Evolutionary conservation across 345 rosid species (phyloP), one percentile per base, ranked within the genome.

Genomic region (Euclidium syriacum): DNA sequence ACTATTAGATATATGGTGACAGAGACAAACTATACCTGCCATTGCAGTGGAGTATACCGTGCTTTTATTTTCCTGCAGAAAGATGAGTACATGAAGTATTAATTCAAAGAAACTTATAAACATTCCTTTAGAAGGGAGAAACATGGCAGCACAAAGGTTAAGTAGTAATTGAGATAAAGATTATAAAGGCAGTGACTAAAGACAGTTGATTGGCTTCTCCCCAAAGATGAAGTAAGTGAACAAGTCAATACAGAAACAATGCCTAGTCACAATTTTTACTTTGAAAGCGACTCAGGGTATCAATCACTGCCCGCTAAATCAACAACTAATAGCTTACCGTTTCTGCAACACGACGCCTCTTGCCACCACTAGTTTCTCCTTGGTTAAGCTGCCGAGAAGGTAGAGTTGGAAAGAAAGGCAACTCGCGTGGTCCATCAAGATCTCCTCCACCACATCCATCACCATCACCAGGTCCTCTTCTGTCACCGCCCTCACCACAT

Each of bases 31-130:
- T 44, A 46, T 55, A 82, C 97, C 92, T 66, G 83, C 71, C 88
- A 80, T 75, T 18, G 84, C 91, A 77, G 86, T 67, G 58, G 96
- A 73, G 70, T 84, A 85, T 32, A 84, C 33, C 65, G 81, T 43
- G 14, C 65, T 72, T 53, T 65, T 57, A 56, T 78, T 83, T 71
- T 83, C 81, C 97, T 95, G 85, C 77, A 77, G 7, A 80, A 63
- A 55, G 70, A 52, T 70, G 5, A 56, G 15, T 25, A 24, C 14
- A 52, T 6, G 62, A 19, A 3, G 43, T 59, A 20, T 46, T 32
- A 71, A 20, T 25, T 36, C 27, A 29, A 15, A 43, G 27, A 47
- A 26, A 2, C 44, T 14, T 27, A 36, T 4, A 57, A 67, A 58
- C 27, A 35, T 8, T 34, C 20, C 24, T 16, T 26, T 51, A n/a